Conservation (phyloP, 1,284 basidiomycete species). For the Mycosarcoma maydis region DNA sequence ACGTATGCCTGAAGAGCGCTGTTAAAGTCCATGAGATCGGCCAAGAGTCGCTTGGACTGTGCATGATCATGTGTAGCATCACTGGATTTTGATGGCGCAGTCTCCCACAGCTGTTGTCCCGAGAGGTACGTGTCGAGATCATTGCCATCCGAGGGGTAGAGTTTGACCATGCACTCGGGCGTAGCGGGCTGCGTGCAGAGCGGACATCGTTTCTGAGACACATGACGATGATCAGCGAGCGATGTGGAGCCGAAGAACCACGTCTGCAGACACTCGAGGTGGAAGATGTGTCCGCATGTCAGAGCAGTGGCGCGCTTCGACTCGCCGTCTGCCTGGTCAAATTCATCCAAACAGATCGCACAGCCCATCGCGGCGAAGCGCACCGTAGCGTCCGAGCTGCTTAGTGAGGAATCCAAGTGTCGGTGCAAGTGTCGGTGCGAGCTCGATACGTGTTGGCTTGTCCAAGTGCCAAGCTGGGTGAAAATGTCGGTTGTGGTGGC, state of each 20-base stretch:
- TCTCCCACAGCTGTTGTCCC: conserved; percentile 8
- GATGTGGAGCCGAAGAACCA: conserved; percentile 34
- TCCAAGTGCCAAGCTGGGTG: no score
- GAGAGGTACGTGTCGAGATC: conserved; percentile 39
- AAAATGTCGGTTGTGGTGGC: no score
- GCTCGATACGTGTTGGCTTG: no score
- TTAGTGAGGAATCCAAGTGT: no score
- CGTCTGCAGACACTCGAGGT: conserved; percentile 25
- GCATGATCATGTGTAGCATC: background rate
- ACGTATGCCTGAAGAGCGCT: conserved; percentile 24
- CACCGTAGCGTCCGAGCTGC: background rate
- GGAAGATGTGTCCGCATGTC: conserved; percentile 47
- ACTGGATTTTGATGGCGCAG: background rate
- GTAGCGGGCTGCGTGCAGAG: conserved; percentile 21
- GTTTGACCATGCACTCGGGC: conserved; percentile 5
- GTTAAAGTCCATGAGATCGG: conserved; percentile 39
- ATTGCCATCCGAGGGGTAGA: conserved; percentile 39
- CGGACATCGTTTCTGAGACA: conserved; percentile 22
- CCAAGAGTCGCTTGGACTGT: conserved; percentile 14
- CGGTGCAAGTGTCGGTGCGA: no score
- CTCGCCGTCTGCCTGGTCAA: conserved; percentile 28
- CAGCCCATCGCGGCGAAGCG: conserved; percentile 27
- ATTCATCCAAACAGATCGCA: conserved; percentile 45
- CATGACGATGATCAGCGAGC: background rate
- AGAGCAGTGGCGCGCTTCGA: conserved; percentile 25